Evolutionary conservation across 78 protist genomes (phyloP).

Genomic region (Polysphondylium violaceum): DNA sequence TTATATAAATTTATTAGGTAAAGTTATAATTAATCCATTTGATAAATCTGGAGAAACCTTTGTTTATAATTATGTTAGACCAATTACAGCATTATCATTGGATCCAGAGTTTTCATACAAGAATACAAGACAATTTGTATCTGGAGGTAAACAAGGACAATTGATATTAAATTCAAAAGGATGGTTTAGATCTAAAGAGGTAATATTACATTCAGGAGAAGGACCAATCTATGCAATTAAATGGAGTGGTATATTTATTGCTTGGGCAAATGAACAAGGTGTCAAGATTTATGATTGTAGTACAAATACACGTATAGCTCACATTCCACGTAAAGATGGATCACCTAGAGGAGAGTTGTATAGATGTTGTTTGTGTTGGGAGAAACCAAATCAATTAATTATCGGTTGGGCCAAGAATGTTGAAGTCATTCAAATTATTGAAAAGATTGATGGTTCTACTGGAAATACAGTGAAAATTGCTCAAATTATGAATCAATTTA

Average conservation of each 20-base stretch:
- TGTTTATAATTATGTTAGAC: conserved; percentile 38
- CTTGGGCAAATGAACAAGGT: conserved; percentile 95
- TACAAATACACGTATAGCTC: conserved; percentile 83
- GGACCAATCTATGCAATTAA: conserved; percentile 85
- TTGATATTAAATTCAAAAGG: conserved; percentile 84
- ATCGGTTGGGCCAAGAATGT: conserved; percentile 95
- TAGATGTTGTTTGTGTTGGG: conserved; percentile 91
- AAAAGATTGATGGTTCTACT: conserved; percentile 7
- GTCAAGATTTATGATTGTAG: conserved; percentile 90
- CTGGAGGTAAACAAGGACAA: conserved; percentile 93
- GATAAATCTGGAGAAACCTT: conserved; percentile 43
- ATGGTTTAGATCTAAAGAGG: conserved; percentile 83
- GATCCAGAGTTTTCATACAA: conserved; percentile 84
- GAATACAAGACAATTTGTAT: conserved; percentile 80
- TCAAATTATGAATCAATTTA: conserved; percentile 79
- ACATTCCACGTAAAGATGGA: conserved; percentile 82
- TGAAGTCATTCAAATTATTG: conserved; percentile 63
- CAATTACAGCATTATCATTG: conserved; percentile 89
- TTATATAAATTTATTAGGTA: conserved; percentile 38
- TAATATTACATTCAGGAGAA: conserved; percentile 88
- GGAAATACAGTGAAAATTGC: conserved; percentile 26
- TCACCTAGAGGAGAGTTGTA: conserved; percentile 80
- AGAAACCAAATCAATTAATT: conserved; percentile 79
- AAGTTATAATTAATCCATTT: conserved; percentile 61
- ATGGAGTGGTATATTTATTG: conserved; percentile 90